Evolutionary conservation across 441 rosid genomes (phyloP), one percentile per base, ranked within the genome.

Genomic region (Adansonia rubrostipa): DNA sequence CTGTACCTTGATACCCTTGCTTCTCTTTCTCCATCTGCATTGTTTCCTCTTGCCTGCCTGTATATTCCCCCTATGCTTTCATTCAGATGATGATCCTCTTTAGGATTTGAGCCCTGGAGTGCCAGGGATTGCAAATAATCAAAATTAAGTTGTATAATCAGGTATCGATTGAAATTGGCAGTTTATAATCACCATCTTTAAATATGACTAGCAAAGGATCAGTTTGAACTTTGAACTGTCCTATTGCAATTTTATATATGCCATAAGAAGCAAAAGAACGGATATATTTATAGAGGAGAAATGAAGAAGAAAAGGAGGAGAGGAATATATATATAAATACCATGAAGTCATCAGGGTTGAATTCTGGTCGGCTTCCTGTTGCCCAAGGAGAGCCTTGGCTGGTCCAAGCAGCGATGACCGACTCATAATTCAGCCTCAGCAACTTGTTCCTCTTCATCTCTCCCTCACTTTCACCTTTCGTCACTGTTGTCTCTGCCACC

Each of bases 1-100:
- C 88, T 84, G 78, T 94, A 94, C 81, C 96, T 87, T 58, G 89
- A 80, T 9, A 94, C 97, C 79, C 92, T 88, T 2, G 94, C 94
- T 83, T 94, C 96, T 81, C 98, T 86, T 58, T 85, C 95, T 48
- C 86, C 89, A 44, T 81, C 85, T 17, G 56, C 36, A 9, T 63
- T 48, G 36, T 87, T 4, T 79, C 75, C 1, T 61, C 58, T 73
- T 33, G 47, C 20, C 20, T 56, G n/a, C 1, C 61, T n/a, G 15
- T 45, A 44, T 42, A 50, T 69, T 71, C 82, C 83, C 15, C 82
- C 53, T 10, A 40, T 6, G 33, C 75, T 82, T 66, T 84, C 82
- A 8, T 60, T 72, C 13, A 53, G 42, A 14, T 66, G 81, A 20
- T 76, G 45, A 14, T 56, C 82, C 3, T 73, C 82, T 33, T 75